Percentiles rank a stretch among this genome's conserved stretches.
Evolutionary conservation across 2,329 filamentous ascomycete species (phyloP).

Genomic region (Lasiodiplodia sp.): DNA sequence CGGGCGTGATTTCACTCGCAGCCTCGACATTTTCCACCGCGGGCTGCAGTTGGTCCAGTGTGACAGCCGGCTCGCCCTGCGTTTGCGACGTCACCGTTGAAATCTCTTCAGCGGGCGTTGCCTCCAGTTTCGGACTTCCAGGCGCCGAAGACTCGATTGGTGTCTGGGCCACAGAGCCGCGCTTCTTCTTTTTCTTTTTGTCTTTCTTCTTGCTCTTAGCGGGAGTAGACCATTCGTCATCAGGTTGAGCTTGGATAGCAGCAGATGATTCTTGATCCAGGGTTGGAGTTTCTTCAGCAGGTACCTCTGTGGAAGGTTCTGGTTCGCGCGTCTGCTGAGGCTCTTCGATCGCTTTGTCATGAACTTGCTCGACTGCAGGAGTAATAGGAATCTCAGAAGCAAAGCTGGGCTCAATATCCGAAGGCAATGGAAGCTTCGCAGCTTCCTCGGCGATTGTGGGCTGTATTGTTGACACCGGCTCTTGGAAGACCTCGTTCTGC

Average conservation of each 20-base stretch:
- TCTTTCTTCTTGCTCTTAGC: constrained; percentile 41
- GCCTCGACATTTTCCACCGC: not conserved
- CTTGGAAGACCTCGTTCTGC: not conserved
- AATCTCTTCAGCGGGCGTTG: not conserved
- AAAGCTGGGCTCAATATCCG: not conserved
- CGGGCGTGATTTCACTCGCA: constrained; percentile 5
- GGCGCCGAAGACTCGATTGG: constrained; percentile 13
- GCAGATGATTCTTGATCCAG: not conserved
- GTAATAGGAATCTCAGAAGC: not conserved
- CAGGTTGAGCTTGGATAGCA: constrained; percentile 8
- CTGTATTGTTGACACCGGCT: not conserved
- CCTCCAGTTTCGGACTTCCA: not conserved
- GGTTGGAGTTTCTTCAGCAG: not conserved
- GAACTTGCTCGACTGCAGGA: not conserved
- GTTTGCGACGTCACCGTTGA: not conserved
- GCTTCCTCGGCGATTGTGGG: not conserved
- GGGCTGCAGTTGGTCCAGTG: constrained; percentile 8
- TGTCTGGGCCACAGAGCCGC: constrained; percentile 32
- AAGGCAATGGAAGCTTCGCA: not conserved
- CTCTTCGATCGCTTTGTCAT: not conserved
- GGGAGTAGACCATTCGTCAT: constrained; percentile 31
- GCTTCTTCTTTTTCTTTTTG: constrained; percentile 44
- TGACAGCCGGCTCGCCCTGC: constrained; percentile 4
- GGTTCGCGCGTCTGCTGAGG: not conserved
- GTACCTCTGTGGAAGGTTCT: not conserved